Evolutionary conservation across 1,284 basidiomycete genomes (phyloP), one percentile per base, ranked within the genome.

Genomic region (Malassezia arunalokei): DNA sequence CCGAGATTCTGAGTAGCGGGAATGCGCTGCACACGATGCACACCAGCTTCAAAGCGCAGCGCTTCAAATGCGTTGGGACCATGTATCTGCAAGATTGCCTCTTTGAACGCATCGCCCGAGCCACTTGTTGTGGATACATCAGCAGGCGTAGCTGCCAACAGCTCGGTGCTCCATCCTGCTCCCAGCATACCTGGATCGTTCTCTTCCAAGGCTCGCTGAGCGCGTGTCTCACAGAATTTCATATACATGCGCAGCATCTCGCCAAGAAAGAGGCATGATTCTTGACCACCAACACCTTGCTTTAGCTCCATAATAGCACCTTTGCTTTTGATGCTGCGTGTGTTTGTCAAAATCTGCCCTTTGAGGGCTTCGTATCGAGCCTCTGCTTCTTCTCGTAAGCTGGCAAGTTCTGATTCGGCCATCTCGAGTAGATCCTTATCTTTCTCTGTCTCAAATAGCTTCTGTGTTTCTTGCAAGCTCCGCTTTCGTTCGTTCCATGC

Each of bases 1-100:
- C 90, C 90, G 49, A 81, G 81, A 1, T 83, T 78, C 62, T 95
- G 90, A 1, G 90, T 96, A 0, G 82, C 81, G 0, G 92, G 94
- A 0, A 98, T 85, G 27, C 94, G 77, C 76, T 98, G 92, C 0
- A 99, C 89, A 5, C 92, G 80, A 76, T 98, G 92, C 0, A 98
- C 89, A 4, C 92, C 94, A 51, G 85, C 89, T 74, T 98, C 92
- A 82, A 84, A 91, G 40, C 83, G 78, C 53, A 98, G 71, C 0
- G 77, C 75, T 50, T 89, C 87, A 68, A 86, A 98, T 3, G 83
- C 84, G 0, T 83, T 82, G 1, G 79, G 75, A 0, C 86, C 88
- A 60, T 83, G 83, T 9, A 91, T 76, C 65, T 89, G 86, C 28
- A 98, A 72, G 24, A 87, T 83, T 6, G 84, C 86, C 62, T 95